Evolutionary conservation across 1,284 basidiomycete genomes (phyloP).

Genomic region (Cutaneotrichosporon cavernicola): DNA sequence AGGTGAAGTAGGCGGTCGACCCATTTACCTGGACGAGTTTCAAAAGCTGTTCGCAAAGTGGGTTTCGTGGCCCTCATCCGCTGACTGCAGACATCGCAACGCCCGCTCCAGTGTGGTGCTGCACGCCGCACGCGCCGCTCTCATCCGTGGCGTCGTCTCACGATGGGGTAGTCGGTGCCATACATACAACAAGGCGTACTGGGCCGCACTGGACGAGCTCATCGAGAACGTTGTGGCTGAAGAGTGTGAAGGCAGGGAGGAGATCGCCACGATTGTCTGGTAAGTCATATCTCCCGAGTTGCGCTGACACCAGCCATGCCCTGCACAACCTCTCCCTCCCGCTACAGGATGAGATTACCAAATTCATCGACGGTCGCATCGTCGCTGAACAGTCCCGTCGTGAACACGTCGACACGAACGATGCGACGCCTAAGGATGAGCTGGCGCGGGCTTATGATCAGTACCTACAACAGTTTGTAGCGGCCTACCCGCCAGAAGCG

Average conservation of each 20-base stretch:
- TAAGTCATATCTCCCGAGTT: neutral
- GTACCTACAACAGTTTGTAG: neutral
- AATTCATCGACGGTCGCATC: neutral
- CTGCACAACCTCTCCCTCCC: neutral
- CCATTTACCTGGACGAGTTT: neutral
- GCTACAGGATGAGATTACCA: neutral
- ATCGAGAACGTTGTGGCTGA: neutral
- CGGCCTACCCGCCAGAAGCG: neutral
- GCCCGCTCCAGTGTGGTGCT: neutral
- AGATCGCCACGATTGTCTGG: neutral
- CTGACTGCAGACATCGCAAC: neutral
- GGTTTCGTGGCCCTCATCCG: neutral
- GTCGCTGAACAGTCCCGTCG: neutral
- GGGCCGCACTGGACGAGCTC: neutral
- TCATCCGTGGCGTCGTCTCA: neutral
- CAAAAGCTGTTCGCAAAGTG: neutral
- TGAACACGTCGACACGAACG: conserved; percentile 3
- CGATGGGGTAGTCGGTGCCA: neutral
- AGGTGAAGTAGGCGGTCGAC: neutral
- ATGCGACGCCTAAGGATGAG: neutral
- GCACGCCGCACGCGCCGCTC: neutral
- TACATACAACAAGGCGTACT: conserved; percentile 2
- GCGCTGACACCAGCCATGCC: neutral
- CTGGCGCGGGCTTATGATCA: neutral
- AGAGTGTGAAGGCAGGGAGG: neutral